Conservation (phyloP, 1,284 basidiomycete species). For the Coriolopsis trogii region DNA sequence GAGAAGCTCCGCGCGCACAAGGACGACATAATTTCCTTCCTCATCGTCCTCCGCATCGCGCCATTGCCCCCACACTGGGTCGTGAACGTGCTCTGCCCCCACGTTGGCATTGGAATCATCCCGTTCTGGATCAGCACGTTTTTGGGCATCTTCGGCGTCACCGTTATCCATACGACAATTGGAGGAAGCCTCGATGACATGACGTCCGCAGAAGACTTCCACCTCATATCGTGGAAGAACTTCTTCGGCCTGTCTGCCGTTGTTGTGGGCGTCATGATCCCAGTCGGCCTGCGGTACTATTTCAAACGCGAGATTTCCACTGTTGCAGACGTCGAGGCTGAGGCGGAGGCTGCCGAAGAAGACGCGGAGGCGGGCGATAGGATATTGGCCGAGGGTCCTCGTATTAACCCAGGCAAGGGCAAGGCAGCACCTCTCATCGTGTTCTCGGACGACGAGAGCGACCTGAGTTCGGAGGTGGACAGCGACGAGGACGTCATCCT, state of each 20-base stretch:
- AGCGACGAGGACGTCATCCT: conserved; percentile 67
- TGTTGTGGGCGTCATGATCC: conserved; percentile 88
- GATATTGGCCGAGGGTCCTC: conserved; percentile 57
- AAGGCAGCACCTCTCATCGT: conserved; percentile 35
- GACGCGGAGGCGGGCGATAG: conserved; percentile 39
- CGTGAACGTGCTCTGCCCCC: conserved; percentile 92
- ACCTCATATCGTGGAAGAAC: conserved; percentile 88
- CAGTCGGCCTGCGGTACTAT: conserved; percentile 84
- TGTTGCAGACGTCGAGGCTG: conserved; percentile 51
- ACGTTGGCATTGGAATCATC: conserved; percentile 84
- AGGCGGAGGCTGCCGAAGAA: conserved; percentile 40
- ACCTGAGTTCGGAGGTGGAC: conserved; percentile 41
- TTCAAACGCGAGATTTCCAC: conserved; percentile 54
- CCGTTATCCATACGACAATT: conserved; percentile 95
- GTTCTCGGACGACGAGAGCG: conserved; percentile 40
- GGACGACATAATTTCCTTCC: conserved; percentile 84
- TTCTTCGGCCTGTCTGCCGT: conserved; percentile 83
- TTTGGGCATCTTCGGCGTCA: conserved; percentile 89
- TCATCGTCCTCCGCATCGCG: conserved; percentile 92
- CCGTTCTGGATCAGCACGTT: conserved; percentile 93
- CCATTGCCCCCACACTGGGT: conserved; percentile 98
- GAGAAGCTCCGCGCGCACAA: conserved; percentile 71
- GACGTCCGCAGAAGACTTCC: conserved; percentile 91
- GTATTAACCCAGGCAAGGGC: conserved; percentile 41
- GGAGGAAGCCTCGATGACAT: conserved; percentile 94